Percentiles rank a stretch among this genome's conserved stretches.
These are phyloP conservation scores for Escovopsis weberi DNA, from an alignment of 2,329 filamentous ascomycete genomes.

Conservation along the genomic window DNA sequence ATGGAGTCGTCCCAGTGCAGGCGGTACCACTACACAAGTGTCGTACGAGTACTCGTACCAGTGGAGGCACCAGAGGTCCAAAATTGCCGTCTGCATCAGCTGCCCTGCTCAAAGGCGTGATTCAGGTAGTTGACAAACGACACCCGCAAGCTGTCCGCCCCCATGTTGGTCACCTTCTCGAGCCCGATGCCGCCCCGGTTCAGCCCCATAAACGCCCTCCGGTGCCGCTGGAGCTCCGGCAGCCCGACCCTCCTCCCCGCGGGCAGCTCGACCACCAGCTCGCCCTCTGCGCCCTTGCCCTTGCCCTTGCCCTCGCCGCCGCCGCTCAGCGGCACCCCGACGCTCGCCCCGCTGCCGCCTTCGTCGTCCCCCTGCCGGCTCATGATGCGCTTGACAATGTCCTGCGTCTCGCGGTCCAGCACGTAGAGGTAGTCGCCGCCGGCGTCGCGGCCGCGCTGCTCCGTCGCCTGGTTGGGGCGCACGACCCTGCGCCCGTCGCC, in stretches of 20 bases:
- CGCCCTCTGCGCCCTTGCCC: constrained; percentile 20
- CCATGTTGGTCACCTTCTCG: constrained; percentile 39
- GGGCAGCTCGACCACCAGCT: constrained; percentile 50
- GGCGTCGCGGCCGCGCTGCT: constrained; percentile 47
- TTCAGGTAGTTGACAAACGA: constrained; percentile 55
- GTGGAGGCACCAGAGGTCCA: background rate
- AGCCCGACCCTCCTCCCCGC: constrained; percentile 46
- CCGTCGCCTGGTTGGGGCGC: constrained; percentile 61
- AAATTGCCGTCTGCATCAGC: constrained; percentile 7
- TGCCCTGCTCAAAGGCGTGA: constrained; percentile 46
- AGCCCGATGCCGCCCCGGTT: constrained; percentile 55
- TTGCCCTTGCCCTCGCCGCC: constrained; percentile 1
- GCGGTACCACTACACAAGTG: no score
- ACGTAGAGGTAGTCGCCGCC: constrained; percentile 64
- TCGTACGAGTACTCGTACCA: no score
- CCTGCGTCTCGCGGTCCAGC: constrained; percentile 65
- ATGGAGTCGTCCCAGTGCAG: no score
- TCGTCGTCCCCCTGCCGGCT: constrained; percentile 53
- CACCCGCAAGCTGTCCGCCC: constrained; percentile 40
- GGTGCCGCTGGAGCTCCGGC: constrained; percentile 61
- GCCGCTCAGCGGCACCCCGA: constrained; percentile 25
- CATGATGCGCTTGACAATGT: constrained; percentile 55
- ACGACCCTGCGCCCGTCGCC: constrained; percentile 49
- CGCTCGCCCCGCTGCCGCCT: constrained; percentile 34
- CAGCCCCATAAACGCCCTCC: constrained; percentile 62